Evolutionary conservation across 305 asterid genomes (phyloP).

Genomic region (Fraxinus ornus): DNA sequence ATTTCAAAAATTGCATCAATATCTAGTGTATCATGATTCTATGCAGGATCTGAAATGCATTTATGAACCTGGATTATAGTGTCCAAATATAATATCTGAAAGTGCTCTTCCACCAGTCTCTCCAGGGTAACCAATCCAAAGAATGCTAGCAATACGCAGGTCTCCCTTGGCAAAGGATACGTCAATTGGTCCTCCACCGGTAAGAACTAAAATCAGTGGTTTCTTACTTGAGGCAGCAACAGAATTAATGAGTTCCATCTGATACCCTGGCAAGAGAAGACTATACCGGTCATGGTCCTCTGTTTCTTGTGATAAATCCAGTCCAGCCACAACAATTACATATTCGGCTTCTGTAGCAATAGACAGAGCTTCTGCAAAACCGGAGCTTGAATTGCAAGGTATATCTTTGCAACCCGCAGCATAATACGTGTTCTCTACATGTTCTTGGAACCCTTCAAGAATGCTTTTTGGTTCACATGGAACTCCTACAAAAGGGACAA

Average conservation of each 20-base stretch:
- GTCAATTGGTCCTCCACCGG: constrained; percentile 91
- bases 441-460: constrained; percentile 46
- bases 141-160: constrained; percentile 63
- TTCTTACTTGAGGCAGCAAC: constrained; percentile 63
- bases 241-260: constrained; percentile 49
- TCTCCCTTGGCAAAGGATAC: constrained; percentile 65
- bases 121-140: constrained; percentile 98
- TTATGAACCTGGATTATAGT: constrained; percentile 73
- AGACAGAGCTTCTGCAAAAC: constrained; percentile 57
- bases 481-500: constrained; percentile 44
- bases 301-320: constrained; percentile 83
- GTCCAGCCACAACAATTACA: constrained; percentile 70
- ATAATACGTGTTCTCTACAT: constrained; percentile 44
- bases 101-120: constrained; percentile 85
- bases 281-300: constrained; percentile 87
- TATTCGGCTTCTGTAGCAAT: constrained; percentile 60
- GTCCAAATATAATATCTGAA: constrained; percentile 74
- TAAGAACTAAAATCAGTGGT: constrained; percentile 71
- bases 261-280: constrained; percentile 90
- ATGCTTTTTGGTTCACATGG: constrained; percentile 75
- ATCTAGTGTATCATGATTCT: background rate
- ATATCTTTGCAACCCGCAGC: constrained; percentile 71
- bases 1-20: background rate
- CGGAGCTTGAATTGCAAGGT: constrained; percentile 59
- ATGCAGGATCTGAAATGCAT: background rate